Percentiles rank a stretch among this genome's conserved stretches.
Conservation (phyloP, 2,329 filamentous ascomycete genomes). For the Penicillium sp. region DNA sequence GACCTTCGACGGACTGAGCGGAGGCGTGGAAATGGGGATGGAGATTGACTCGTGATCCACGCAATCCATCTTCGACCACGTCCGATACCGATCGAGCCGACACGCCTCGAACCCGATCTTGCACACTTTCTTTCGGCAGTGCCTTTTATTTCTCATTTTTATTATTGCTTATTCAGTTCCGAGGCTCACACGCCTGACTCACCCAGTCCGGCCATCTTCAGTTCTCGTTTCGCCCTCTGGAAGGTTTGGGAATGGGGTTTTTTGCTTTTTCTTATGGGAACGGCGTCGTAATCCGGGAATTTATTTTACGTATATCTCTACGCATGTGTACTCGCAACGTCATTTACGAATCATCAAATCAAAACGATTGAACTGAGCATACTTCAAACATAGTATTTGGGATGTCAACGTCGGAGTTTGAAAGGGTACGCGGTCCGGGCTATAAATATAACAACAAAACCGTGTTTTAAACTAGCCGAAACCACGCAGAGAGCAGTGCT, state of each 20-base stretch:
- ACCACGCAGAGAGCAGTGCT: neutral
- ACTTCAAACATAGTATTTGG: neutral
- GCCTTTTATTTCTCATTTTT: slow-evolving; percentile 8
- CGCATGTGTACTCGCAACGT: slow-evolving; percentile 1
- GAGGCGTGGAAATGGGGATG: slow-evolving; percentile 41
- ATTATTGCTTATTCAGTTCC: slow-evolving; percentile 20
- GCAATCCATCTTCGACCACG: neutral
- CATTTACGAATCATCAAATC: slow-evolving; percentile 1
- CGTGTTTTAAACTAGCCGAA: neutral
- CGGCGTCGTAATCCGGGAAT: slow-evolving; percentile 10
- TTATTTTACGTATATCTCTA: neutral
- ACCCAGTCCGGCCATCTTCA: slow-evolving; percentile 21
- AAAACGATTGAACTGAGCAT: neutral
- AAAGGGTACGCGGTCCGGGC: neutral
- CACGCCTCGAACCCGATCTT: slow-evolving; percentile 4
- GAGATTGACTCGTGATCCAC: slow-evolving; percentile 41
- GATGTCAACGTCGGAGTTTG: neutral
- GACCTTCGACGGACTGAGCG: slow-evolving; percentile 29
- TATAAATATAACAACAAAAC: neutral
- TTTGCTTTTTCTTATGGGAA: neutral
- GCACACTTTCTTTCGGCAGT: slow-evolving; percentile 1
- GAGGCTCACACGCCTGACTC: slow-evolving; percentile 20
- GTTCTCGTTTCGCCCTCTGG: slow-evolving; percentile 14
- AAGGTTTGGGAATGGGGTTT: slow-evolving; percentile 15
- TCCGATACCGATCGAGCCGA: slow-evolving; percentile 5